These are phyloP conservation scores for Alternaria metachromatica DNA, from an alignment of 2,329 filamentous ascomycete genomes.

Conservation along the genomic window DNA sequence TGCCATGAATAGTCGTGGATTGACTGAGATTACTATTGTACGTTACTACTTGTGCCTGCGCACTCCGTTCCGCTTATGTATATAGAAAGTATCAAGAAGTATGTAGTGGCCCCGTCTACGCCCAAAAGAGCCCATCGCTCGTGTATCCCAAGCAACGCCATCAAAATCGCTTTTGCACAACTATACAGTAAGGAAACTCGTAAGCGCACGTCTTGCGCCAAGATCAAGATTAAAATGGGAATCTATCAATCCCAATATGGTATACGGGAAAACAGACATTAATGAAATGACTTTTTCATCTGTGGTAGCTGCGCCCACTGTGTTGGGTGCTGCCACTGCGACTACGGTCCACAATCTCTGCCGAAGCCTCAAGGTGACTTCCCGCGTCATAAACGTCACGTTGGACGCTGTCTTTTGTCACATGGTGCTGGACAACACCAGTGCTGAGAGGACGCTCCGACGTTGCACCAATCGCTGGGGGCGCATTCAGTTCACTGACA, in stretches of 20 bases:
- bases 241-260: not conserved
- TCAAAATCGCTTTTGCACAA: conserved; percentile 22
- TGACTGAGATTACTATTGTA: conserved; percentile 15
- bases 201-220: conserved; percentile 14
- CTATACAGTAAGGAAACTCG: conserved; percentile 37
- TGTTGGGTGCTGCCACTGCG: conserved; percentile 42
- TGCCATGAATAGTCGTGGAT: not conserved
- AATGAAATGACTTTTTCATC: conserved; percentile 2
- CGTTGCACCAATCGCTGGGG: conserved; percentile 21
- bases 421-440: conserved; percentile 48
- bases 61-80: not conserved
- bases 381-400: conserved; percentile 38
- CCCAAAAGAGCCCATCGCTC: conserved; percentile 8
- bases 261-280: conserved; percentile 6
- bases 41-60: not conserved
- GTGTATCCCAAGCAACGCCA: conserved; percentile 12
- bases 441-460: conserved; percentile 45
- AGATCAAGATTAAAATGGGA: conserved; percentile 12
- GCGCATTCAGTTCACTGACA: conserved; percentile 25
- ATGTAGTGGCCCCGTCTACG: conserved; percentile 5
- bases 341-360: conserved; percentile 47
- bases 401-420: conserved; percentile 48
- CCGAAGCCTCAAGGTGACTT: conserved; percentile 44
- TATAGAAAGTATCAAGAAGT: not conserved
- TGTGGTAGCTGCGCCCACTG: conserved; percentile 27